Base-by-base conservation (phyloP, 495 filamentous ascomycete species). In the Penicillium crystallinum region DNA sequence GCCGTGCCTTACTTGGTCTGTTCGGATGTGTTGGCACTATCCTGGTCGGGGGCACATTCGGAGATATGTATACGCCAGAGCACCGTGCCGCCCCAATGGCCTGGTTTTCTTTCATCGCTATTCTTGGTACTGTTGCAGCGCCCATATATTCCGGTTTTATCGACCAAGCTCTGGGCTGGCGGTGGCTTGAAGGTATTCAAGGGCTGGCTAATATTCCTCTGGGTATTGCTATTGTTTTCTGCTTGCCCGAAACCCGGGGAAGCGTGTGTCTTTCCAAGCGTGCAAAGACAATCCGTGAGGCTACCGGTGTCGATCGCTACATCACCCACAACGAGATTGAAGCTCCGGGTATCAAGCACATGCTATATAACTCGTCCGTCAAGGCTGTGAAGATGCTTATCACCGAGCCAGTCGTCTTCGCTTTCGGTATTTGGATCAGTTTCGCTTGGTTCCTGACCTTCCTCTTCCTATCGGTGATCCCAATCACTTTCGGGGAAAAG, bases 161-260 rank as follows among this genome's bases (percentile, higher is more conserved):
- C 19, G 77, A 80, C 29, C 80, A 87, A 52, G 77, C 78, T 10
- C 69, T 75, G 1, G 86, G 86, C 54, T 92, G 88, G 88, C 73
- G 87, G 50, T 92, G 88, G 87, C 71, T 91, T 5, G 89, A 90
- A 67, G 89, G 86, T 78, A 82, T 90, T 54, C 86, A 89, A 53
- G 75, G 88, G 8, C 85, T 90, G 46, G 63, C 87, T 81, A 49
- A 88, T 78, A 40, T 82, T 83, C 59, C 81, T 81, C 49, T 79
- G 68, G 56, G 75, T 2, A 55, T 84, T 18, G 35, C 68, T 17
- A 80, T 79, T 42, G 39, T 53, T 80, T 52, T 77, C 25, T 74
- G 77, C 43, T 74, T 88, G n/a, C 74, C 74, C 35, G 90, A 95
- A 60, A 91, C 87, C 4, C 93, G 91, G 59, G 81, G 85, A 3